A percentile compares a stretch with the other conserved stretches of the same genome.
These are phyloP conservation scores for Pterocarpus macrocarpus DNA, from an alignment of 306 rosid species.

Conservation along the genomic window DNA sequence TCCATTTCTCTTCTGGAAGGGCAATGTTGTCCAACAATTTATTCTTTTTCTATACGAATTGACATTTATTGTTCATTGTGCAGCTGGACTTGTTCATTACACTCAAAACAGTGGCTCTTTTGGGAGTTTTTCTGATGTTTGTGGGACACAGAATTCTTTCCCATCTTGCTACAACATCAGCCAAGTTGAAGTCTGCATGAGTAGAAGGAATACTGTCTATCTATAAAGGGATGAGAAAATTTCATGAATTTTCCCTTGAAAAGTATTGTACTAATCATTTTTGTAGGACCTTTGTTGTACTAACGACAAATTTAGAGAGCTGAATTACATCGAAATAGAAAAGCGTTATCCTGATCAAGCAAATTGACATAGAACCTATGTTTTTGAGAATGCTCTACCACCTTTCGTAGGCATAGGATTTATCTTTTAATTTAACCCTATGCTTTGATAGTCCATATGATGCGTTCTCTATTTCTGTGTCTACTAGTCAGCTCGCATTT, in stretches of 20 bases:
- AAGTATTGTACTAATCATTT: slow-evolving; percentile 51
- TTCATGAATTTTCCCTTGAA: slow-evolving; percentile 34
- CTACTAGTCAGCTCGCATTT: background rate
- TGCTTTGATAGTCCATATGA: background rate
- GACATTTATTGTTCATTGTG: slow-evolving; percentile 41
- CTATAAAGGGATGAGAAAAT: slow-evolving; percentile 41
- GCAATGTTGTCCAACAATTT: slow-evolving; percentile 15
- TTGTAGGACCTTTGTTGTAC: slow-evolving; percentile 58
- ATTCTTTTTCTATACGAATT: background rate
- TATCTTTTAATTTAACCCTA: background rate
- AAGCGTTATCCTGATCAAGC: slow-evolving; percentile 27
- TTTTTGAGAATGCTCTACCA: background rate
- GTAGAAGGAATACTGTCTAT: slow-evolving; percentile 39
- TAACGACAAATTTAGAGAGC: slow-evolving; percentile 29
- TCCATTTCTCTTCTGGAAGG: slow-evolving; percentile 7
- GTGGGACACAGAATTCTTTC: slow-evolving; percentile 93
- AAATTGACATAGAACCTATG: background rate
- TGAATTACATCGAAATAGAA: slow-evolving; percentile 27
- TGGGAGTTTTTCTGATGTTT: slow-evolving; percentile 79
- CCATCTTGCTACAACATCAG: slow-evolving; percentile 79
- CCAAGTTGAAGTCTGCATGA: slow-evolving; percentile 96
- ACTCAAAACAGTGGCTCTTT: slow-evolving; percentile 73
- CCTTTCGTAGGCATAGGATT: background rate
- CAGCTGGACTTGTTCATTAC: slow-evolving; percentile 98
- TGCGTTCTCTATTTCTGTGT: slow-evolving; percentile 7